Percentiles rank a stretch among this genome's conserved stretches.
Evolutionary conservation across 192 early-diverging fungal genomes (phyloP).

Genomic region (Podila horticola): DNA sequence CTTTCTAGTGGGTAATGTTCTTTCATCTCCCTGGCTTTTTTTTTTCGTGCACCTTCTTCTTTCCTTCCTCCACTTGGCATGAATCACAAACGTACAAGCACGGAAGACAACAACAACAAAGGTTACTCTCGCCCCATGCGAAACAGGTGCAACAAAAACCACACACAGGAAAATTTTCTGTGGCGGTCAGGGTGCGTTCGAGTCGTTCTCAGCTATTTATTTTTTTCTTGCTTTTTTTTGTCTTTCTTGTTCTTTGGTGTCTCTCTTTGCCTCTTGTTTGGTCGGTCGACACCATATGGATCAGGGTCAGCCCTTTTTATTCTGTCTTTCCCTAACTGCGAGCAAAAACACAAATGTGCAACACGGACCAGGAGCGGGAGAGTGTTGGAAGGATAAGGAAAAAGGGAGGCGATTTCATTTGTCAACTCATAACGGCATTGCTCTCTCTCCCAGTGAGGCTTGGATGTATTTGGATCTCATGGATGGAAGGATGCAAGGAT

Average conservation of each 20-base stretch:
- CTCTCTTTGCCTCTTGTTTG: neutral
- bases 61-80: neutral
- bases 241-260: neutral
- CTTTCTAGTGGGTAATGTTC: no score
- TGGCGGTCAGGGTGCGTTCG: neutral
- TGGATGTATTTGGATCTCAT: no score
- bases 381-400: no score
- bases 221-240: neutral
- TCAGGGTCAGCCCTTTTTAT: neutral
- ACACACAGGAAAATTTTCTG: neutral
- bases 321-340: neutral
- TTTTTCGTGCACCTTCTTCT: no score
- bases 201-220: neutral
- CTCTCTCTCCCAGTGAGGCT: no score
- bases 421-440: no score
- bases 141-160: neutral
- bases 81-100: neutral
- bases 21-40: neutral
- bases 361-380: no score
- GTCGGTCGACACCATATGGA: neutral
- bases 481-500: no score
- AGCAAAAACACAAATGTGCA: neutral
- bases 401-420: no score
- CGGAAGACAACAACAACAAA: neutral
- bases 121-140: neutral